Base-by-base conservation (phyloP, 2,329 filamentous ascomycete species). In the Xylariales sp. region DNA sequence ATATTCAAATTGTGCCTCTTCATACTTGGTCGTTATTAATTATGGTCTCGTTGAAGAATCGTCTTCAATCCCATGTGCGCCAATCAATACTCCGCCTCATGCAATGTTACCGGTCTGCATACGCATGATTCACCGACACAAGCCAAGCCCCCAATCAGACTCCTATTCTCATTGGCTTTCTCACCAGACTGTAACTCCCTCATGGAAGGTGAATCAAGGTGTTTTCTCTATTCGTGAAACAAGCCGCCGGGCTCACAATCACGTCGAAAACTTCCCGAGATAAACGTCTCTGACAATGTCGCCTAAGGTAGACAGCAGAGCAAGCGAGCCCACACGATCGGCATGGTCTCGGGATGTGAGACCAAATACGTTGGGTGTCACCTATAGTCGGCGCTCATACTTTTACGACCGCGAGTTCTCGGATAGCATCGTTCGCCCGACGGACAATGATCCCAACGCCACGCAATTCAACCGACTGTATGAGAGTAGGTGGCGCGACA, bases 371-470 rank as follows among this genome's bases (percentile, higher is more conserved):
- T 5, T 55, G 12, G 59, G 59, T 45, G 65, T 67, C 23, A 67
- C 60, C 28, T 68, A 68, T 18, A 60, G 36, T 3, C 34, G 65
- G 46, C 61, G 61, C 23, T 64, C 65, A 5, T 65, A 64, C 52
- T 61, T 57, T 45, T 64, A 57, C 62, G 62, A 68, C 32, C 61
- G 62, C 18, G 65, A 65, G 65, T 67, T 67, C 49, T 67, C 65
- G 14, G 65, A 67, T 12, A 64, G 60, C 18, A 67, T 67, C 43
- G 16, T 64, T 7, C 48, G 45, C 10, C 60, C 53, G 9, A 48
- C 59, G 23, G 53, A 54, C 5, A n/a, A 18, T 39, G 12, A 39
- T 39, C 6, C 32, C n/a, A 9, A 41, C 8, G 39, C 9, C 39
- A 14, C 39, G 12, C 39, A 14, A 41, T 41, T 12, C 9, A 41